phyloP scores from a whole-genome alignment of 805 yeast genomes.

The Kluyveromyces siamensis region DNA sequence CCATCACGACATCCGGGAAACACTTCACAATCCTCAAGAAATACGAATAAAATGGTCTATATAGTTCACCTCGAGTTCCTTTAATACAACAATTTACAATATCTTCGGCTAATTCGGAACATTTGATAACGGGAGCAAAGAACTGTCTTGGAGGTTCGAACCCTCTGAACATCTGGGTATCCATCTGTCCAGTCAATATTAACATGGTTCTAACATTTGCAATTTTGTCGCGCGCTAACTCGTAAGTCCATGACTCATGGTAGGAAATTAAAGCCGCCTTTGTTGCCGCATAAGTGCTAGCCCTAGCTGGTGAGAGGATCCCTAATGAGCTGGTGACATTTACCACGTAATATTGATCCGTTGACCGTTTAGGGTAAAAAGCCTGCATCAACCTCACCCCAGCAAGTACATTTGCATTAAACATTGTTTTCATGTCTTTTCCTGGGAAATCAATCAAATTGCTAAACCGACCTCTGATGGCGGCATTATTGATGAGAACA shows the following conservation, averaged over 20 bases:
- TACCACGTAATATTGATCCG: slow-evolving; percentile 60
- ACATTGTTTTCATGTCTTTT: slow-evolving; percentile 45
- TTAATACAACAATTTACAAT: slow-evolving; percentile 44
- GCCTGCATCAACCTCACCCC: slow-evolving; percentile 58
- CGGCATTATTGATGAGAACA: slow-evolving; percentile 77
- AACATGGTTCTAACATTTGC: slow-evolving; percentile 60
- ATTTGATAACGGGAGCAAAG: slow-evolving; percentile 71
- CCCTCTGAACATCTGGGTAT: slow-evolving; percentile 66
- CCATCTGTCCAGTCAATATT: slow-evolving; percentile 77
- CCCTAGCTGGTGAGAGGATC: slow-evolving; percentile 67
- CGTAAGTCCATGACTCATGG: slow-evolving; percentile 75
- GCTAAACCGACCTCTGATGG: slow-evolving; percentile 47
- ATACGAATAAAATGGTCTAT: slow-evolving; percentile 65
- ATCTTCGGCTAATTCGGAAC: slow-evolving; percentile 44
- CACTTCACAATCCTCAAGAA: slow-evolving; percentile 60
- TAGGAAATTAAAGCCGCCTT: slow-evolving; percentile 77
- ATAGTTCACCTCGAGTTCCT: slow-evolving; percentile 65
- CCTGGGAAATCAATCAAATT: slow-evolving; percentile 39
- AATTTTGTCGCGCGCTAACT: slow-evolving; percentile 39
- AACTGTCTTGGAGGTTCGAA: slow-evolving; percentile 64
- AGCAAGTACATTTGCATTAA: slow-evolving; percentile 58
- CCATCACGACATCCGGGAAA: slow-evolving; percentile 50
- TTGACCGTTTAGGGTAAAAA: slow-evolving; percentile 51
- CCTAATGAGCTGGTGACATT: slow-evolving; percentile 78
- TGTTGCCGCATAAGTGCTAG: slow-evolving; percentile 74